These are phyloP conservation scores for Chrysosporium keratinophilum DNA, from an alignment of 2,329 filamentous ascomycete species.

Conservation along the genomic window DNA sequence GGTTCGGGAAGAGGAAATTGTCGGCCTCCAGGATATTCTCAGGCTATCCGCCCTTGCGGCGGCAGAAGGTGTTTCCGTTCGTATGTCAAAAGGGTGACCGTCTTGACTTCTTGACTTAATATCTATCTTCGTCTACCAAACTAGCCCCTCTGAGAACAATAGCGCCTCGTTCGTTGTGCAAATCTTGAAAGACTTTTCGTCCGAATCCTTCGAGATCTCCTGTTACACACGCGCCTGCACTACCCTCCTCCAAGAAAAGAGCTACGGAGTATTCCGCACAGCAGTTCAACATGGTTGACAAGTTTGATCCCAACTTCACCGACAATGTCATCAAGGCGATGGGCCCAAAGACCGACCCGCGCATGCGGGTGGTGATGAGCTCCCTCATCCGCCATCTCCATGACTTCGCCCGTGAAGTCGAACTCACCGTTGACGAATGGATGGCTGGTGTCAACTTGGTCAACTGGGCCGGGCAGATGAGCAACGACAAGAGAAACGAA, in stretches of 20 bases:
- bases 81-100: background rate
- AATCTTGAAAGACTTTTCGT: background rate
- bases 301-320: constrained; percentile 42
- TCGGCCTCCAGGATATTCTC: constrained; percentile 1
- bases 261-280: background rate
- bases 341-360: constrained; percentile 57
- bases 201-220: background rate
- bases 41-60: background rate
- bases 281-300: background rate
- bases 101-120: background rate
- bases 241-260: background rate
- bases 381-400: constrained; percentile 47
- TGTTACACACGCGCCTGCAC: background rate
- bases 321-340: constrained; percentile 64
- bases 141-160: background rate
- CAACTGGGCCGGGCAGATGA: constrained; percentile 55
- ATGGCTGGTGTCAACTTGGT: constrained; percentile 47
- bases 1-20: background rate
- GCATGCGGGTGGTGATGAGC: constrained; percentile 53
- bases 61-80: background rate
- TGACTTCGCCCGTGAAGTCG: constrained; percentile 49
- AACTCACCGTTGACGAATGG: constrained; percentile 51
- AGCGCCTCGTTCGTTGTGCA: background rate
- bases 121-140: background rate
- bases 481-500: constrained; percentile 52